Conservation (phyloP, 2,329 filamentous ascomycete genomes). For the Cryphonectria parasitica region DNA sequence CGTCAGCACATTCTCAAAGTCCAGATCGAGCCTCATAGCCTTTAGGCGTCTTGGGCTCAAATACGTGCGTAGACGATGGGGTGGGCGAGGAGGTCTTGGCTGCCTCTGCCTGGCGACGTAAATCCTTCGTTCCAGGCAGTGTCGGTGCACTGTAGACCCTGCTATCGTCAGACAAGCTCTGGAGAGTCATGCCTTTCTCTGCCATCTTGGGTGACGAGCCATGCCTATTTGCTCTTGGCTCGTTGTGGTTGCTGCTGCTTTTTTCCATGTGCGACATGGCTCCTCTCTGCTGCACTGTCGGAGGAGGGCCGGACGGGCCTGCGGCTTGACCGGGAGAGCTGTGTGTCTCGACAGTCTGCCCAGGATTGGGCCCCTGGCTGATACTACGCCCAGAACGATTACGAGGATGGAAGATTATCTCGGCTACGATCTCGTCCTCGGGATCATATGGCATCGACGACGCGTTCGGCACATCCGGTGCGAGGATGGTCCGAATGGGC, state of each 20-base stretch:
- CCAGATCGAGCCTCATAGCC: constrained; percentile 34
- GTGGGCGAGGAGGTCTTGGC: background rate
- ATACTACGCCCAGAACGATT: background rate
- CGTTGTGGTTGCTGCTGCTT: background rate
- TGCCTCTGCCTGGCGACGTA: constrained; percentile 1
- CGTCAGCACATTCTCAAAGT: constrained; percentile 9
- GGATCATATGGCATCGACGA: background rate
- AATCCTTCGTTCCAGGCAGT: background rate
- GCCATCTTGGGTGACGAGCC: background rate
- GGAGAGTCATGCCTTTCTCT: background rate
- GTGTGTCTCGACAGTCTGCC: constrained; percentile 1
- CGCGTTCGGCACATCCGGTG: background rate
- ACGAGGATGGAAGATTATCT: constrained; percentile 20
- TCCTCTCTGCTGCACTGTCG: background rate
- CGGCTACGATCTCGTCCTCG: constrained; percentile 23
- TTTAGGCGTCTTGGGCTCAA: constrained; percentile 39
- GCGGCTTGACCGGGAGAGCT: background rate
- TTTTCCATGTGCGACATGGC: background rate
- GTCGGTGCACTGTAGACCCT: background rate
- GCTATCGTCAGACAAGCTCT: background rate
- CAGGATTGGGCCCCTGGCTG: constrained; percentile 7
- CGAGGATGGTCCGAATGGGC: constrained; percentile 13
- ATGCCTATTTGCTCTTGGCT: background rate
- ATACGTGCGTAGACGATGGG: constrained; percentile 30
- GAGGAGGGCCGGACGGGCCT: background rate